Percentiles rank a stretch among this genome's conserved stretches.
phyloP scores from a whole-genome alignment of 2,329 filamentous ascomycete species.

The Colletotrichum magnum region DNA sequence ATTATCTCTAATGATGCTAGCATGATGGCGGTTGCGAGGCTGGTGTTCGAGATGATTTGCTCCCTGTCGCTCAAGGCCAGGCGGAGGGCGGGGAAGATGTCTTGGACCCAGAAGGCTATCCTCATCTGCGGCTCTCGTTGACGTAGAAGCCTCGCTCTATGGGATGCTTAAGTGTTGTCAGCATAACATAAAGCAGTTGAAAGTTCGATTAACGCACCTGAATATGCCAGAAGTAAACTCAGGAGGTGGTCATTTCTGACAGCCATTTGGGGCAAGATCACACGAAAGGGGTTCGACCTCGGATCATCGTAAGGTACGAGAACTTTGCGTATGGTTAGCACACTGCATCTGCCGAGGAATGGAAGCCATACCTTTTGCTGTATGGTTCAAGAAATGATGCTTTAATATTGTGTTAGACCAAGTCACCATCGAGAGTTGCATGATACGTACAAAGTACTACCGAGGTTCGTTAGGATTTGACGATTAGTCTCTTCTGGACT shows the following conservation, averaged over 20 bases:
- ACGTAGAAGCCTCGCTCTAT: conserved; percentile 80
- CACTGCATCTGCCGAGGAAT: not conserved
- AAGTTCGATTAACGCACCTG: conserved; percentile 53
- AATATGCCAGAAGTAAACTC: conserved; percentile 84
- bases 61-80: conserved; percentile 73
- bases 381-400: conserved; percentile 82
- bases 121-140: conserved; percentile 82
- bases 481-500: not conserved
- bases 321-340: conserved; percentile 55
- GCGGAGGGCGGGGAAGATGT: conserved; percentile 82
- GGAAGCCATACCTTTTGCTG: conserved; percentile 70
- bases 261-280: conserved; percentile 71
- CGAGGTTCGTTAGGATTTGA: conserved; percentile 42
- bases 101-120: conserved; percentile 84
- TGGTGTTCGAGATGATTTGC: conserved; percentile 77
- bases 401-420: conserved; percentile 39
- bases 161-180: conserved; percentile 70
- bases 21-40: conserved; percentile 87
- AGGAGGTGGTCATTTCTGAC: conserved; percentile 79
- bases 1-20: conserved; percentile 87
- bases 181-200: not conserved
- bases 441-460: conserved; percentile 63
- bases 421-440: not conserved
- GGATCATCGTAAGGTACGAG: conserved; percentile 66
- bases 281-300: conserved; percentile 67